Conservation (phyloP, 2,329 filamentous ascomycete genomes). For the Cadophora luteo-olivacea region DNA sequence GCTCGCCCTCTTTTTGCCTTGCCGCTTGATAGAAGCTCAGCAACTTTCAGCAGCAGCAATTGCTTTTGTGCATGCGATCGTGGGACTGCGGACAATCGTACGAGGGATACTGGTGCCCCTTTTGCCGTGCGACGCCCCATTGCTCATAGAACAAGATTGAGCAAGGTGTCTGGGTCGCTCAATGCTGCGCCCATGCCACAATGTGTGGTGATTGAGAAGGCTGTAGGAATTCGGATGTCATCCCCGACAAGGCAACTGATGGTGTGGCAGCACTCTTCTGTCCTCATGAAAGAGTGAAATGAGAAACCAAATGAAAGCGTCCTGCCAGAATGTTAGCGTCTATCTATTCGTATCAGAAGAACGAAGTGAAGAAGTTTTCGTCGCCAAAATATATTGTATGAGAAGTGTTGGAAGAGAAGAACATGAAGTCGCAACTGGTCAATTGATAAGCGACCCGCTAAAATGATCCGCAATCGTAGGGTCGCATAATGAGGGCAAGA, state of each 20-base stretch:
- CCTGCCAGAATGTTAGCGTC: constrained; percentile 11
- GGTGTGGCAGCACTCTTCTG: constrained; percentile 2
- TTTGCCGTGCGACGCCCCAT: constrained; percentile 1
- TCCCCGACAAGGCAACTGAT: neutral
- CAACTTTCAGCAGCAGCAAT: neutral
- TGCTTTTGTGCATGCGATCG: constrained; percentile 15
- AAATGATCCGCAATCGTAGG: neutral
- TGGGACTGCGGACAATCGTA: constrained; percentile 14
- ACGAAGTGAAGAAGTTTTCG: neutral
- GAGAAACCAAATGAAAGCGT: neutral
- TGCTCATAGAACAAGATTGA: neutral
- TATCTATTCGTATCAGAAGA: neutral
- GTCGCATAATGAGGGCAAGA: neutral
- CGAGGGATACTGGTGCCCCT: neutral
- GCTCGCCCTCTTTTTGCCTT: constrained; percentile 29
- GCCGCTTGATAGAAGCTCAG: constrained; percentile 22
- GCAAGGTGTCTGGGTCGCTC: neutral
- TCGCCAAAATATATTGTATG: neutral
- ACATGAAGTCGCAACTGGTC: constrained; percentile 2
- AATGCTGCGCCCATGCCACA: neutral
- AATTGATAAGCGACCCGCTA: constrained; percentile 10
- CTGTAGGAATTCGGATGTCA: neutral
- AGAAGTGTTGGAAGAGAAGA: neutral
- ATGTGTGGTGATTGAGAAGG: constrained; percentile 4
- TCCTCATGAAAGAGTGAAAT: neutral